These are phyloP conservation scores for Ustilago tritici DNA, from an alignment of 1,284 basidiomycete genomes.

Conservation along the genomic window DNA sequence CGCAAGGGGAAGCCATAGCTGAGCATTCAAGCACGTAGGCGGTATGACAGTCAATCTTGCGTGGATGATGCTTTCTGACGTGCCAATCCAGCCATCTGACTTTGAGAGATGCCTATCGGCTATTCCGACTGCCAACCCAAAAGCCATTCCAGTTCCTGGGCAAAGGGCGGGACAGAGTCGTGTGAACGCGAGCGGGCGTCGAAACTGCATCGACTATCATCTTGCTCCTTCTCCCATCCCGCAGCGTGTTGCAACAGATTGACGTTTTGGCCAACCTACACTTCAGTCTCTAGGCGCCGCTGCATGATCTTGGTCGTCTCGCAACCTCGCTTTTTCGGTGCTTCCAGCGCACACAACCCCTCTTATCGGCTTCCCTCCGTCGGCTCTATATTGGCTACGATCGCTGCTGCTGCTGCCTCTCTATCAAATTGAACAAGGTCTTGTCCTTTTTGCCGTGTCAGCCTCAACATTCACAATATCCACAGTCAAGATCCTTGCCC, in stretches of 20 bases:
- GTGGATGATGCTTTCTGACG: background rate
- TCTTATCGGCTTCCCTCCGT: background rate
- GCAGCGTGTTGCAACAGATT: background rate
- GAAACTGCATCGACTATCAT: background rate
- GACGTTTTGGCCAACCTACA: background rate
- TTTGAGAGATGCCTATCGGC: background rate
- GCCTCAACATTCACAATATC: background rate
- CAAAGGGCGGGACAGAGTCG: background rate
- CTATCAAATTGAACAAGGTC: background rate
- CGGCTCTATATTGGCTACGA: background rate
- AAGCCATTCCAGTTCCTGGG: background rate
- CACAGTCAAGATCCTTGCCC: background rate
- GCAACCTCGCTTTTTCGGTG: background rate
- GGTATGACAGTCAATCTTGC: too few relatives aligned
- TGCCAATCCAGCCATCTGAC: background rate
- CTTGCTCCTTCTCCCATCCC: too few relatives aligned
- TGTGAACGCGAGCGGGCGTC: background rate
- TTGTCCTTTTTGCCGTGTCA: background rate
- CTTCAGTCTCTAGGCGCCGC: background rate
- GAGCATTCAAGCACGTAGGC: too few relatives aligned
- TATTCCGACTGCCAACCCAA: background rate
- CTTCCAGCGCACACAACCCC: background rate
- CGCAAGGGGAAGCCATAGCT: too few relatives aligned
- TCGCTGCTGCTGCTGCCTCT: background rate
- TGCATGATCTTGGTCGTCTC: background rate